phyloP scores from a whole-genome alignment of 345 rosid genomes.

The Trapa bicornis region DNA sequence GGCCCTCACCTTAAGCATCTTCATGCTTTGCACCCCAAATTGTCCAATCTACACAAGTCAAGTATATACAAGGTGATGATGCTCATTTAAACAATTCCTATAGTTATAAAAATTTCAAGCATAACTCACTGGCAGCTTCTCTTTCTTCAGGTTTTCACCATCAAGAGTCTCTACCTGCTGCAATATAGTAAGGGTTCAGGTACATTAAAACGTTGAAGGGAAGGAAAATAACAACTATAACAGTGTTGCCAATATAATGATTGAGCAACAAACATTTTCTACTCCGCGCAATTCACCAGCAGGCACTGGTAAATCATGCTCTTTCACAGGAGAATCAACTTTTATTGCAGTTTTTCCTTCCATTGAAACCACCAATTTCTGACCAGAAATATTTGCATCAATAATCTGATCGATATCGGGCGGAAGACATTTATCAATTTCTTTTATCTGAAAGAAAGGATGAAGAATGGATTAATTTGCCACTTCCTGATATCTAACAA shows the following conservation, averaged over 20 bases:
- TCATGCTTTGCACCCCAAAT: slow-evolving; percentile 57
- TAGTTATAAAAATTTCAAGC: background rate
- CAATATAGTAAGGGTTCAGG: background rate
- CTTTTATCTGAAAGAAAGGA: slow-evolving; percentile 35
- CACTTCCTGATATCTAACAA: background rate
- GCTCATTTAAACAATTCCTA: background rate
- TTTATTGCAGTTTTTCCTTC: slow-evolving; percentile 15
- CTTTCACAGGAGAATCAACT: slow-evolving; percentile 21
- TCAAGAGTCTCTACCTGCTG: slow-evolving; percentile 11
- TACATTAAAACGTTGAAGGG: background rate
- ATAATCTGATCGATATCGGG: slow-evolving; percentile 49
- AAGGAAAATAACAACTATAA: background rate
- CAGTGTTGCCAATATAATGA: background rate
- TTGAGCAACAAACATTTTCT: slow-evolving; percentile 15
- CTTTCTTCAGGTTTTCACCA: slow-evolving; percentile 21
- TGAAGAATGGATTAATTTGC: background rate
- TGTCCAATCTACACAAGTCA: slow-evolving; percentile 33
- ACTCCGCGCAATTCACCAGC: slow-evolving; percentile 14
- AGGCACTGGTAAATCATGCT: slow-evolving; percentile 1
- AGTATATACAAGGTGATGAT: slow-evolving; percentile 12
- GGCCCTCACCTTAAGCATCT: slow-evolving; percentile 81
- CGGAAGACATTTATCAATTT: slow-evolving; percentile 58
- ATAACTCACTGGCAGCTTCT: slow-evolving; percentile 38
- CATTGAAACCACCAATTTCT: slow-evolving; percentile 11
- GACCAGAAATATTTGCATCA: slow-evolving; percentile 16